Evolutionary conservation across 345 rosid species (phyloP), one percentile per base, ranked within the genome.

Genomic region (Punica granatum): DNA sequence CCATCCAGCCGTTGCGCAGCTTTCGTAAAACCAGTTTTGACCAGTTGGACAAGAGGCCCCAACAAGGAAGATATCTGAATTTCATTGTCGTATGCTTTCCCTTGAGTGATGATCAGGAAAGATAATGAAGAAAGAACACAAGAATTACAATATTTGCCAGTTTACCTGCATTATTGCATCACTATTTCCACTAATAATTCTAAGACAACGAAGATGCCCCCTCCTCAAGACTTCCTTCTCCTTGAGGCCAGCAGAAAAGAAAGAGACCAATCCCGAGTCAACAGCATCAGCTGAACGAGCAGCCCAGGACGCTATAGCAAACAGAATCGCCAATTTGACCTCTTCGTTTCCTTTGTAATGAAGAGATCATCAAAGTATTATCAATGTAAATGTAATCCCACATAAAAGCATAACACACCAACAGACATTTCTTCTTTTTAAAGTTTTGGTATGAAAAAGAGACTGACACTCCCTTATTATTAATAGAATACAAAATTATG

Each of bases 1-100:
- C 97, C 99, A 82, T 94, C 99, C 75, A 94, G 77, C 60, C 99
- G 94, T 74, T 94, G 99, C 43, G 78, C 95, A 21, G 87, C 79
- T 80, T 91, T 94, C 31, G 96, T 88, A 71, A 84, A 94, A 71
- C 99, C 95, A 67, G 92, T 87, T 85, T 89, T 91, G 44, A 85
- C 89, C 73, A 94, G 88, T 79, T 94, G 99, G 80, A 91, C 34
- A 30, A 94, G 92, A 74, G 96, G 87, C 69, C 86, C 87, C 77
- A 93, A 78, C 82, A 94, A 73, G 32, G 85, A 77, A 69, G 95
- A 89, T 73, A 91, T 75, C 99, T 94, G 87, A 67, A 65, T 48
- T 53, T 68, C 65, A 74, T 23, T 60, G 2, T 42, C 49, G 37
- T 69, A 71, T 74, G 60, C 26, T 70, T 60, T 39, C 68, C 44